Conservation (phyloP, 1,139 yeast genomes). For the Geotrichum fermentans region DNA sequence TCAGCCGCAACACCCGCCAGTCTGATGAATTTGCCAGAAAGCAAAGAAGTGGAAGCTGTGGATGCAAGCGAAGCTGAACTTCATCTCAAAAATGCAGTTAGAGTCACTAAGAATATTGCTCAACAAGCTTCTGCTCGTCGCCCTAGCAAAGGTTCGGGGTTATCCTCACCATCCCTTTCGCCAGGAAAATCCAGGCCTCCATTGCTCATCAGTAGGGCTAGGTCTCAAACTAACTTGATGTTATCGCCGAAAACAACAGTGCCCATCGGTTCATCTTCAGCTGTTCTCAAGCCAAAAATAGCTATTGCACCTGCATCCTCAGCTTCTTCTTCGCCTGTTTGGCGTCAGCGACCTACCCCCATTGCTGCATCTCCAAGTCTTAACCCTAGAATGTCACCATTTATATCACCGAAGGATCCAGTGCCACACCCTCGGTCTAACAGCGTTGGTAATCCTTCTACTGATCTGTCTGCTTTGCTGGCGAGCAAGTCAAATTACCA, state of each 20-base stretch:
- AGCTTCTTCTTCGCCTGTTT: slow-evolving; percentile 1
- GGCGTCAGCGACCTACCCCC: slow-evolving; percentile 19
- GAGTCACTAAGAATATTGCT: slow-evolving; percentile 28
- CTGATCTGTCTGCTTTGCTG: slow-evolving; percentile 34
- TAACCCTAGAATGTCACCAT: slow-evolving; percentile 28
- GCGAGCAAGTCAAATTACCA: slow-evolving; percentile 44
- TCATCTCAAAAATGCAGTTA: slow-evolving; percentile 28
- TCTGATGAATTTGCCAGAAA: slow-evolving; percentile 39
- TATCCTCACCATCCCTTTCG: slow-evolving; percentile 1
- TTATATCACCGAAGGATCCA: slow-evolving; percentile 22
- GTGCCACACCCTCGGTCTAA: slow-evolving; percentile 23
- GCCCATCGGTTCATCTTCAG: slow-evolving; percentile 12
- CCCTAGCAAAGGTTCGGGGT: not conserved
- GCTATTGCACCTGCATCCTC: slow-evolving; percentile 20
- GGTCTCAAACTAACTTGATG: not conserved
- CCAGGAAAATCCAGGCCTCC: not conserved
- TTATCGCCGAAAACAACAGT: slow-evolving; percentile 8
- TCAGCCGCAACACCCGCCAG: slow-evolving; percentile 42
- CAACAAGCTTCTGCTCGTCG: slow-evolving; percentile 2
- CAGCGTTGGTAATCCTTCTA: slow-evolving; percentile 5
- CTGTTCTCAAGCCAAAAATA: slow-evolving; percentile 15
- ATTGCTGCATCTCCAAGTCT: slow-evolving; percentile 25
- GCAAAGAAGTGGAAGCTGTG: slow-evolving; percentile 20
- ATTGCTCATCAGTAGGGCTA: not conserved
- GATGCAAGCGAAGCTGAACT: slow-evolving; percentile 26